Conservation (phyloP, 169 alveolate genomes). For the Plasmodium gaboni region DNA sequence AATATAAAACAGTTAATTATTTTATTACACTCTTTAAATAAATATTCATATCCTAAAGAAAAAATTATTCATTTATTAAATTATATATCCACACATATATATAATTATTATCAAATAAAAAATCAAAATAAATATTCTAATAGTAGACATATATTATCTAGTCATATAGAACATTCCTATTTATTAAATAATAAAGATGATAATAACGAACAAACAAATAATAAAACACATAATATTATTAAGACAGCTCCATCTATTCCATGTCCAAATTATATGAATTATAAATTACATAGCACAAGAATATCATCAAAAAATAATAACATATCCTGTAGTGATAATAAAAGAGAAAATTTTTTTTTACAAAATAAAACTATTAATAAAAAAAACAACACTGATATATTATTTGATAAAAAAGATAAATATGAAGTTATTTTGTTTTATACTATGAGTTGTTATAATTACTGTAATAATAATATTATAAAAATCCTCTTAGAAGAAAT, state of each 20-base stretch:
- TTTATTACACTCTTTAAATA: constrained; percentile 24
- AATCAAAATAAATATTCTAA: too few species aligned
- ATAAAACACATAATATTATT: too few species aligned
- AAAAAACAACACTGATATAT: neutral
- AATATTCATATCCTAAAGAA: constrained; percentile 12
- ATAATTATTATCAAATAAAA: too few species aligned
- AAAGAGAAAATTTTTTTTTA: too few species aligned
- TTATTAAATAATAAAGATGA: neutral
- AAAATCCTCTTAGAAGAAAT: neutral
- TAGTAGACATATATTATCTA: too few species aligned
- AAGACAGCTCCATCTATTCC: too few species aligned
- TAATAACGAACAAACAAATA: neutral
- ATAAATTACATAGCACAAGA: too few species aligned
- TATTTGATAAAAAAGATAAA: constrained; percentile 9
- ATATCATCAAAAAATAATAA: too few species aligned
- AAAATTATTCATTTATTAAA: constrained; percentile 13
- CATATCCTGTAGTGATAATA: too few species aligned
- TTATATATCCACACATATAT: constrained; percentile 5
- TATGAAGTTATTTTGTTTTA: constrained; percentile 30
- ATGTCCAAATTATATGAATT: too few species aligned
- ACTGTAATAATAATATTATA: constrained; percentile 32
- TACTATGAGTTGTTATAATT: constrained; percentile 32
- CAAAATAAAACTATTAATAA: neutral
- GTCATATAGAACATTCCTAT: neutral
- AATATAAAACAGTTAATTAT: constrained; percentile 18